Conservation (phyloP, 2,329 filamentous ascomycete species). For the Alternaria brassicae region DNA sequence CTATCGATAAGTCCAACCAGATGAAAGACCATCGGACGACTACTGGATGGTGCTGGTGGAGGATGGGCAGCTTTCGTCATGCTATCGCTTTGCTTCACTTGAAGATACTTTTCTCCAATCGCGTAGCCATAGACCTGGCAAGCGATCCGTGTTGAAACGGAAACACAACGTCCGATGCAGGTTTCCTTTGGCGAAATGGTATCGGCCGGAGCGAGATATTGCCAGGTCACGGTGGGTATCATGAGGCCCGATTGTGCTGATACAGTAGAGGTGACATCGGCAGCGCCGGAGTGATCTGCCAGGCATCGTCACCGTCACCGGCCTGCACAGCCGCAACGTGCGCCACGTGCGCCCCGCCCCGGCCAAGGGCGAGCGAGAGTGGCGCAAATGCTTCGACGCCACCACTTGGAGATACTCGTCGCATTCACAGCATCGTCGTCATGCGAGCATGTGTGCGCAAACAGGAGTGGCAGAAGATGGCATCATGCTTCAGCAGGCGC, state of each 20-base stretch:
- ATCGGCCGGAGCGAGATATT: conserved; percentile 31
- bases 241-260: conserved; percentile 7
- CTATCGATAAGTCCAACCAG: conserved; percentile 43
- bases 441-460: conserved; percentile 21
- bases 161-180: conserved; percentile 20
- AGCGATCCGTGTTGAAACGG: conserved; percentile 38
- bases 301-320: conserved; percentile 25
- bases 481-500: conserved; percentile 47
- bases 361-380: conserved; percentile 19
- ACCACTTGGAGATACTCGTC: conserved; percentile 5
- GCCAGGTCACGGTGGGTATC: conserved; percentile 3
- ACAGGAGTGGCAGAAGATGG: conserved; percentile 19
- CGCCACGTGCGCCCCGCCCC: conserved; percentile 19
- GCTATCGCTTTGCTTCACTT: conserved; percentile 31
- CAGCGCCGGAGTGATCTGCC: conserved; percentile 37
- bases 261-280: conserved; percentile 24
- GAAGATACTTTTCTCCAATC: conserved; percentile 39
- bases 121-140: conserved; percentile 21
- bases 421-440: conserved; percentile 10
- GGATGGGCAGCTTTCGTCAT: conserved; percentile 30
- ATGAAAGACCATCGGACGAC: conserved; percentile 25
- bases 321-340: conserved; percentile 38
- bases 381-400: conserved; percentile 23
- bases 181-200: conserved; percentile 16
- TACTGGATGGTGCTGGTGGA: conserved; percentile 37